Conservation (phyloP, 2,329 filamentous ascomycete species). For the Verruconis gallopava region DNA sequence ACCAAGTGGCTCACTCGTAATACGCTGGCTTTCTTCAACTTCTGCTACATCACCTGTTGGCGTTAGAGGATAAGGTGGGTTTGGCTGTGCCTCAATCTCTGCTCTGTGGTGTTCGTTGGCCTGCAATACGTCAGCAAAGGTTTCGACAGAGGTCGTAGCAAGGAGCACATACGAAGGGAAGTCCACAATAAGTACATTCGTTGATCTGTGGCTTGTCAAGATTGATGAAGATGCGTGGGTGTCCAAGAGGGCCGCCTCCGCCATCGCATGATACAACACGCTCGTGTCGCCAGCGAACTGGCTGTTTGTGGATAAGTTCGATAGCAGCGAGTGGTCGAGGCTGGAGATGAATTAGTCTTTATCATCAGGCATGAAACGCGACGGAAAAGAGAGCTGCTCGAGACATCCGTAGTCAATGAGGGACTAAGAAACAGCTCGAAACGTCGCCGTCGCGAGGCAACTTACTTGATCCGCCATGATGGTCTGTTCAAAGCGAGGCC, state of each 20-base stretch:
- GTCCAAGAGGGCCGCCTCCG: conserved; percentile 77
- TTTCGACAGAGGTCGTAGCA: neutral
- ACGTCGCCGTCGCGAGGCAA: no score
- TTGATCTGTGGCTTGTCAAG: conserved; percentile 91
- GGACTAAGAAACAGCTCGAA: no score
- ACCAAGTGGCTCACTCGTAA: conserved; percentile 45
- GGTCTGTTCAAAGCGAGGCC: conserved; percentile 93
- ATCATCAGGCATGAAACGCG: no score
- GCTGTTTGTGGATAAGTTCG: conserved; percentile 89
- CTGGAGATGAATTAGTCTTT: conserved; percentile 34
- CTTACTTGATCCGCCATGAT: conserved; percentile 83
- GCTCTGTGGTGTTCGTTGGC: conserved; percentile 81
- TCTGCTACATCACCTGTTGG: conserved; percentile 46
- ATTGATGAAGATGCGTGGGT: conserved; percentile 95
- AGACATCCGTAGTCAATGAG: no score
- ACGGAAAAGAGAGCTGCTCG: no score
- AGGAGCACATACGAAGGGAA: conserved; percentile 59
- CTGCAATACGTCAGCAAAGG: conserved; percentile 33
- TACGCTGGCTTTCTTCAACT: conserved; percentile 43
- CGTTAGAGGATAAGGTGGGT: conserved; percentile 68
- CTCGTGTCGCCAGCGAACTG: conserved; percentile 80
- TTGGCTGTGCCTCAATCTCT: conserved; percentile 68
- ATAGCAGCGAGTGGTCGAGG: conserved; percentile 84
- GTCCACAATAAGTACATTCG: conserved; percentile 81
- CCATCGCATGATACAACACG: conserved; percentile 79